Conservation (phyloP, 768 basidiomycete species). For the Leucocoprinus leucothites region DNA sequence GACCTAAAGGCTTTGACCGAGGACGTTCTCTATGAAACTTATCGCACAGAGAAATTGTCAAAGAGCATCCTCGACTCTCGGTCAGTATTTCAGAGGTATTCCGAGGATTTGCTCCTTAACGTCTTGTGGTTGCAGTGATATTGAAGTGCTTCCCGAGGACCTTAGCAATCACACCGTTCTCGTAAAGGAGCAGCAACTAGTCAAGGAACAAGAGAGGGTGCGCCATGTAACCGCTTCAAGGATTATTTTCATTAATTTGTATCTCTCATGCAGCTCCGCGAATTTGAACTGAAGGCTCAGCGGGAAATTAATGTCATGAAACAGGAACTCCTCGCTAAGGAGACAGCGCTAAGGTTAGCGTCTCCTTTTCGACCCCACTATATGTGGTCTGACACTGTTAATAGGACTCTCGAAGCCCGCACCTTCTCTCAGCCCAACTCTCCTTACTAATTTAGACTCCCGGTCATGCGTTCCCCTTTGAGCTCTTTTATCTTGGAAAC, state of each 20-base stretch:
- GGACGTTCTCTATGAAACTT: constrained; percentile 84
- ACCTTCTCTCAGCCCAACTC: constrained; percentile 8
- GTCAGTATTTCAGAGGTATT: constrained; percentile 24
- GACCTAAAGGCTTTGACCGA: constrained; percentile 84
- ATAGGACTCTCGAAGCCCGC: constrained; percentile 15
- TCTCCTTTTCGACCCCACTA: neutral
- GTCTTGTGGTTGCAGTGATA: constrained; percentile 37
- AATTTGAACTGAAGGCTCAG: constrained; percentile 83
- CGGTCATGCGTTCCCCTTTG: neutral
- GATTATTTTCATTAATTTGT: neutral
- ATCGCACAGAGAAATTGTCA: constrained; percentile 87
- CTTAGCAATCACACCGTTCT: constrained; percentile 82
- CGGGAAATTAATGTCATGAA: constrained; percentile 86
- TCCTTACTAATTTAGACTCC: constrained; percentile 2
- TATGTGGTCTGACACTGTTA: neutral
- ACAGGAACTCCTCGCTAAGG: constrained; percentile 83
- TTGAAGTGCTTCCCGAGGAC: constrained; percentile 81
- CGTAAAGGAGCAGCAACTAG: constrained; percentile 88
- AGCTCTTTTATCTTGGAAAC: neutral
- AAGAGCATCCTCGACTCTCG: constrained; percentile 61
- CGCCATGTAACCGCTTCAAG: neutral
- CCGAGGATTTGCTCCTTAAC: neutral
- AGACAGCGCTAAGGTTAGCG: constrained; percentile 68
- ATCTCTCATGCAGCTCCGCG: constrained; percentile 57
- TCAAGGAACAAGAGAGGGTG: constrained; percentile 83